These are phyloP conservation scores for Backusella psychrophila DNA, from an alignment of 192 early-diverging fungal species.

Conservation along the genomic window DNA sequence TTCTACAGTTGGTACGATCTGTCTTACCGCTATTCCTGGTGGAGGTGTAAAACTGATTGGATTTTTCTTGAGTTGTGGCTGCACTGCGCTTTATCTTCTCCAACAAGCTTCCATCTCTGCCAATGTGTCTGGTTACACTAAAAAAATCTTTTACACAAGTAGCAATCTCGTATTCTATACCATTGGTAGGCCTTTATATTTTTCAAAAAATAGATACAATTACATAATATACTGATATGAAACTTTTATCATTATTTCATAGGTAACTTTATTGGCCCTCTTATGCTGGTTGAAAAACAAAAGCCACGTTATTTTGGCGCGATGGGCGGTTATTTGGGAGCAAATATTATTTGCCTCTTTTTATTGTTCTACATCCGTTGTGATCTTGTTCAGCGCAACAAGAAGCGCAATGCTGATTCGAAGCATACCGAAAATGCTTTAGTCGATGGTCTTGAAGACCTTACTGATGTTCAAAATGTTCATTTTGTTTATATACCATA, in stretches of 20 bases:
- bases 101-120: neutral
- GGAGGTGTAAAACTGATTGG: neutral
- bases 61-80: slow-evolving; percentile 15
- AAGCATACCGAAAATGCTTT: neutral
- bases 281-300: slow-evolving; percentile 5
- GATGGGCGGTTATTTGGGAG: slow-evolving; percentile 13
- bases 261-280: slow-evolving; percentile 21
- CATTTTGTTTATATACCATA: slow-evolving; percentile 10
- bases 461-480: slow-evolving; percentile 1
- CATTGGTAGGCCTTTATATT: slow-evolving; percentile 8
- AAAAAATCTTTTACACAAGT: slow-evolving; percentile 24
- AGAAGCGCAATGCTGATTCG: neutral
- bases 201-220: neutral
- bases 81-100: slow-evolving; percentile 5
- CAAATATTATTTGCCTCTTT: neutral
- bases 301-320: slow-evolving; percentile 21
- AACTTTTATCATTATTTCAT: neutral
- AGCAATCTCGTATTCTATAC: slow-evolving; percentile 7
- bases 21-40: neutral
- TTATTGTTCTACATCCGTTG: slow-evolving; percentile 4
- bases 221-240: neutral
- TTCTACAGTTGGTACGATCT: neutral
- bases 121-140: slow-evolving; percentile 29
- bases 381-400: slow-evolving; percentile 7
- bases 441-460: neutral